Evolutionary conservation across 352 stramenopile species (phyloP).

Genomic region (Phytophthora boehmeriae): DNA sequence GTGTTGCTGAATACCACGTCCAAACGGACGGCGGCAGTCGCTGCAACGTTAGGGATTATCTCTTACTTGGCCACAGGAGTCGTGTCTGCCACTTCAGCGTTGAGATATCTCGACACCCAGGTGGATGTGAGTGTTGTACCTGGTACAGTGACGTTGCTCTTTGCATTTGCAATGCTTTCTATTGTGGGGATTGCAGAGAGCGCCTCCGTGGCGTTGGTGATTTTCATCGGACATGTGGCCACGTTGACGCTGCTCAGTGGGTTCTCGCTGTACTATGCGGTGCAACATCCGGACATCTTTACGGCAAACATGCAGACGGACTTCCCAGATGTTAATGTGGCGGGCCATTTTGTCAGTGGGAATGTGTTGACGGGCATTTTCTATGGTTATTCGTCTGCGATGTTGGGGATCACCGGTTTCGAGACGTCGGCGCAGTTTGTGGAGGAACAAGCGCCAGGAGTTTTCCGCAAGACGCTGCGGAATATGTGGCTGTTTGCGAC

Average conservation of each 20-base stretch:
- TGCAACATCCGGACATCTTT: conserved; percentile 62
- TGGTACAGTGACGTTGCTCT: conserved; percentile 64
- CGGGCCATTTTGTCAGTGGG: conserved; percentile 47
- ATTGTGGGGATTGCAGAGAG: conserved; percentile 90
- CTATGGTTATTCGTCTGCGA: conserved; percentile 83
- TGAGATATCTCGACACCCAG: conserved; percentile 69
- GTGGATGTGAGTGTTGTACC: conserved; percentile 45
- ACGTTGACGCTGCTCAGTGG: conserved; percentile 78
- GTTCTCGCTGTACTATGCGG: conserved; percentile 64
- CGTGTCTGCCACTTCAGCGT: conserved; percentile 63
- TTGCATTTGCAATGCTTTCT: conserved; percentile 84
- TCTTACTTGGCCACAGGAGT: conserved; percentile 91
- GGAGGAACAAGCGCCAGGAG: conserved; percentile 84
- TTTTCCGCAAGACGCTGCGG: conserved; percentile 79
- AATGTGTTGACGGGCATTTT: conserved; percentile 71
- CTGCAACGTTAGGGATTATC: conserved; percentile 90
- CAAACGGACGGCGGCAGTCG: conserved; percentile 89
- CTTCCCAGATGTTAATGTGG: conserved; percentile 57
- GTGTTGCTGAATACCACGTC: conserved; percentile 92
- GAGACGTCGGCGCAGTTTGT: conserved; percentile 93
- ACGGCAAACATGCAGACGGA: conserved; percentile 69
- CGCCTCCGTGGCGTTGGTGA: conserved; percentile 77
- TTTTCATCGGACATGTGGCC: conserved; percentile 85
- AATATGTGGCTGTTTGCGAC: conserved; percentile 90
- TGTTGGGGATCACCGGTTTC: conserved; percentile 92